These are phyloP conservation scores for Botrytis paeoniae DNA, from an alignment of 2,329 filamentous ascomycete genomes.

Conservation along the genomic window DNA sequence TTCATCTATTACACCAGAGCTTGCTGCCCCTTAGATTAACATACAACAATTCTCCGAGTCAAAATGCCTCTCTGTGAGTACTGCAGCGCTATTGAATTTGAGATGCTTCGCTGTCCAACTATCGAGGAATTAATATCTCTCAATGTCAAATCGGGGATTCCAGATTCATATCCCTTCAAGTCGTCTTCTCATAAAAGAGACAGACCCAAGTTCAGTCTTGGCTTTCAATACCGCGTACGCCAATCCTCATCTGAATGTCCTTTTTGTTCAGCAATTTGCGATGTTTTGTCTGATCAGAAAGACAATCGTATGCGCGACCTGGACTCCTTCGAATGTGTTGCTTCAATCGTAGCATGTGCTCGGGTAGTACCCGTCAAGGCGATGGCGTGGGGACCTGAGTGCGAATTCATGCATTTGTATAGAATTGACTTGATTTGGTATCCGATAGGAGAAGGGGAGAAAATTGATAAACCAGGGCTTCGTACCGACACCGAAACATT, in stretches of 20 bases:
- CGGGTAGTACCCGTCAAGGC: background rate
- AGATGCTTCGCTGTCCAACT: slow-evolving; percentile 7
- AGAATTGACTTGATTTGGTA: background rate
- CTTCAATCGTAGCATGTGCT: background rate
- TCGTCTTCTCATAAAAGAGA: background rate
- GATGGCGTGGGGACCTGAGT: background rate
- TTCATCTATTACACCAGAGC: background rate
- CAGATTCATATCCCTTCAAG: background rate
- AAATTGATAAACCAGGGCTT: background rate
- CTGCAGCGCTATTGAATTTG: background rate
- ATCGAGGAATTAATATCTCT: background rate
- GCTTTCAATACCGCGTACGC: background rate
- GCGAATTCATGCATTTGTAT: slow-evolving; percentile 1
- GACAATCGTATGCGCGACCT: background rate
- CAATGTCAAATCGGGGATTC: background rate
- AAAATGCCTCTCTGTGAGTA: background rate
- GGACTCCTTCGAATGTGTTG: background rate
- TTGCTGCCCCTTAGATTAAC: background rate
- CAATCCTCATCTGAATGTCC: background rate
- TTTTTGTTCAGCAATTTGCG: background rate
- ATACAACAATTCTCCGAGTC: background rate
- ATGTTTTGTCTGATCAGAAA: background rate
- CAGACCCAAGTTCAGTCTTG: background rate
- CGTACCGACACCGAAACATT: background rate
- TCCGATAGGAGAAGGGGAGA: background rate